Evolutionary conservation across 371 early-diverging fungal species (phyloP).

Genomic region (Mortierella sp.): DNA sequence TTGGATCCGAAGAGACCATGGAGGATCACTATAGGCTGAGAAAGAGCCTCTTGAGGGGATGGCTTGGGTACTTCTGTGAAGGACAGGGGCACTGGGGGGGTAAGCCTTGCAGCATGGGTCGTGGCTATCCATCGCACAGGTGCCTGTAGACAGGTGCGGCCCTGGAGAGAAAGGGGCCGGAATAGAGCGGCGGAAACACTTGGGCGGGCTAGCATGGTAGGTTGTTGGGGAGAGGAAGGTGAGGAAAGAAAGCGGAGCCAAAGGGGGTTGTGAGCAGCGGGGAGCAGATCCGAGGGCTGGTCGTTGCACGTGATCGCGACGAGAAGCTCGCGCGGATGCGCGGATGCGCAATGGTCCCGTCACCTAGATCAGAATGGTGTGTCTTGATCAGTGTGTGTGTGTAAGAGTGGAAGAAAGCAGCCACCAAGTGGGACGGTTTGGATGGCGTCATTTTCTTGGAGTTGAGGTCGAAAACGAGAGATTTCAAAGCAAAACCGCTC

Average conservation of each 20-base stretch:
- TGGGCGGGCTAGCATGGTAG: conserved; percentile 11
- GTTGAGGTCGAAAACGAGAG: too few species aligned
- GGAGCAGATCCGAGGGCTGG: too few species aligned
- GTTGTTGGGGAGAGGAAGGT: not conserved
- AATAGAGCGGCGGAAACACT: not conserved
- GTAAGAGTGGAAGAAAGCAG: too few species aligned
- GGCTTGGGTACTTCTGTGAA: conserved; percentile 31
- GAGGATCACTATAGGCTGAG: conserved; percentile 75
- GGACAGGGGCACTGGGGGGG: conserved; percentile 27
- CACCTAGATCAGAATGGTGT: too few species aligned
- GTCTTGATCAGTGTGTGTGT: too few species aligned
- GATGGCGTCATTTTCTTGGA: too few species aligned
- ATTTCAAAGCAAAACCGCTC: conserved; percentile 1
- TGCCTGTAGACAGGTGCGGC: not conserved
- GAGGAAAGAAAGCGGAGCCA: not conserved
- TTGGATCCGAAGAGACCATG: conserved; percentile 96
- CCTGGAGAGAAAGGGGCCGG: not conserved
- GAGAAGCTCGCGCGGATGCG: too few species aligned
- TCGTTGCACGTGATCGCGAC: too few species aligned
- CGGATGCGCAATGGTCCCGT: too few species aligned
- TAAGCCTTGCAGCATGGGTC: not conserved
- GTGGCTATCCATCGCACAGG: conserved; percentile 21
- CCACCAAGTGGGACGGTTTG: too few species aligned
- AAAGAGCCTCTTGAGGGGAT: conserved; percentile 13
- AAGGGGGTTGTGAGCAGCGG: not conserved